Base-by-base conservation (phyloP, 2,329 filamentous ascomycete species). In the Epicoccum sorghinum region DNA sequence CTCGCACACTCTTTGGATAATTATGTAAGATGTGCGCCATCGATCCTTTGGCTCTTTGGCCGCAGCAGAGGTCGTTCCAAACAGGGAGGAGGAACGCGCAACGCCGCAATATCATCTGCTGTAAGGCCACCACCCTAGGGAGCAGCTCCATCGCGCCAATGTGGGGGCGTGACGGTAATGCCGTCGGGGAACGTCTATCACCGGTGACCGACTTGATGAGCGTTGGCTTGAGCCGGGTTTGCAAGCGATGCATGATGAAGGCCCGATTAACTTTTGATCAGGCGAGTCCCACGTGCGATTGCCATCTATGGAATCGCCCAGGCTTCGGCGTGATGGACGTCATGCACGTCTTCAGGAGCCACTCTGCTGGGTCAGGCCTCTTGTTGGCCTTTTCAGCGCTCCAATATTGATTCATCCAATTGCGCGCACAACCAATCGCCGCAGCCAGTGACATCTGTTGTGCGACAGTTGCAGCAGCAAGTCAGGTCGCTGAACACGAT, bases 321-420 rank as follows among this genome's bases (percentile, higher is more conserved):
- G 53, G 36, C 57, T 53, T 63, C 57, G 65, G 58, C 45, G 46
- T 47, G 47, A 41, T 55, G 37, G 60, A 70, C 65, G 66, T 63
- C 64, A 69, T 71, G 69, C 69, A 71, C 52, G 62, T 56, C 58
- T 59, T 62, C 61, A 55, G 52, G 18, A 58, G 61, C 67, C 68
- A 68, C 48, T 55, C 50, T 44, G 52, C 59, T 59, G 69, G 70
- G 67, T 65, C 63, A 50, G 57, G 58, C 62, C 57, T 61, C 54
- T 54, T 57, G 39, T 43, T 44, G 44, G 50, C 46, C 42, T 38
- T 33, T 45, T 50, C 41, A 46, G 46, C 46, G 46, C 46, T 55
- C 30, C 51, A 67, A 57, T 58, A 61, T 60, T 59, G 44, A 46
- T 47, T 59, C 55, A 47, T 33, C 52, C 47, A 33, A 55, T 60